Evolutionary conservation across 129 eudicot genomes (phyloP), one percentile per base, ranked within the genome.

Genomic region (Artemisia tridentata): DNA sequence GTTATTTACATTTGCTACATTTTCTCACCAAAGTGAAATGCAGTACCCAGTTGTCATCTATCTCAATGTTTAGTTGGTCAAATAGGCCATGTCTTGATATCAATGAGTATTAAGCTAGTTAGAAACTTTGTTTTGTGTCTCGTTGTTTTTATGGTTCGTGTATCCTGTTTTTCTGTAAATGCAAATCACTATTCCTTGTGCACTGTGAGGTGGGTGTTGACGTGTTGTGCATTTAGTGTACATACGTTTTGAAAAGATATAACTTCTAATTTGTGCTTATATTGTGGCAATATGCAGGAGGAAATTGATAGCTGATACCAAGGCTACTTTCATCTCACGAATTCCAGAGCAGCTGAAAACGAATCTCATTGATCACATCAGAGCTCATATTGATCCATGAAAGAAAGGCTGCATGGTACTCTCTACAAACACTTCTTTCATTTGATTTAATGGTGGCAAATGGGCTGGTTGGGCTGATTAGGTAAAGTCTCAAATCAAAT

Each of bases 301-400:
- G 78, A 71, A 67, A 63, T 41, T 93, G 82, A 93, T 93, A 68
- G 78, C 86, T 25, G 91, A 84, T 49, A 97, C 97, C 18, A 90
- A 83, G 79, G 58, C 68, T 47, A 72, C 64, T 55, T 83, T 89
- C 63, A 59, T 76, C 14, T 56, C 88, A 15, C 78, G 75, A 81
- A 68, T 93, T 71, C 99, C 99, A 0, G 89, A 84, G 80, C 68
- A 91, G 25, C 69, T 93, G 82, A 93, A 90, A 75, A 83, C 84
- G 45, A 64, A 63, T 61, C 84, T 93, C 21, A 74, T 93, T 73
- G 82, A 80, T 65, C 90, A 78, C 52, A 81, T 93, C 54, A 82
- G 72, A 65, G 63, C 84, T 65, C 82, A 70, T 63, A 18, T 71
- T 12, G 76, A 65, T 63, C 78, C 82, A 18, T 83, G 80, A 88